Evolutionary conservation across 2,329 filamentous ascomycete species (phyloP), one percentile per base, ranked within the genome.

Genomic region (Pseudocercospora ulei): DNA sequence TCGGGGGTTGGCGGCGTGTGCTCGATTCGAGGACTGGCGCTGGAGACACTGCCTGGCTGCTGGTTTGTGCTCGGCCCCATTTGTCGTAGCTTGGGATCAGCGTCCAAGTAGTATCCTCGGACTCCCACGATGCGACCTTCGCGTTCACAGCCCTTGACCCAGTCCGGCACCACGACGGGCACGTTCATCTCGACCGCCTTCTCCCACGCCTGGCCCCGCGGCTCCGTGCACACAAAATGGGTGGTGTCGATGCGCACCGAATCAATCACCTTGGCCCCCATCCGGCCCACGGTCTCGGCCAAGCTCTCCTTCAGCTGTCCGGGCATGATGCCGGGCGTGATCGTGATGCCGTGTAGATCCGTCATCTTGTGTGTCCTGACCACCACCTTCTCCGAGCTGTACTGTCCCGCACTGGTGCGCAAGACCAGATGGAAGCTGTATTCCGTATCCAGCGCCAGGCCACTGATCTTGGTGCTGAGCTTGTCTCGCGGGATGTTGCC

Each of bases 311-410:
- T 78, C 39, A 80, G 68, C 37, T 78, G 68, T 5, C 74, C 69
- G 1, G 87, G 82, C 62, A 98, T 72, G 52, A 94, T 74, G 35
- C 90, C 90, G 0, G 86, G 80, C 2, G 88, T 94, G 53, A 98
- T 82, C 14, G 88, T 96, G 62, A 98, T 87, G 42, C 90, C 90
- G 50, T 82, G 87, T 35, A 98, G 70, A 61, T 98, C 87, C 24
- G 88, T 96, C 87, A 98, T 95, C 69, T 95, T 94, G 68, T 98
- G 90, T 29, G 90, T 98, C 56, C 81, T 78, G 42, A 94, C 86
- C 3, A 74, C 73, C 36, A 98, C 71, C 60, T 82, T 84, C 50
- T 94, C 83, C 59, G 82, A 90, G 45, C 74, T 73, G 56, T 78
- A 87, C 24, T 83, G 93, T 43, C 90, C 90, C 3, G 90, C 90